These are phyloP conservation scores for Ophiocordyceps camponoti-leonardi DNA, from an alignment of 2,329 filamentous ascomycete species.

Conservation along the genomic window DNA sequence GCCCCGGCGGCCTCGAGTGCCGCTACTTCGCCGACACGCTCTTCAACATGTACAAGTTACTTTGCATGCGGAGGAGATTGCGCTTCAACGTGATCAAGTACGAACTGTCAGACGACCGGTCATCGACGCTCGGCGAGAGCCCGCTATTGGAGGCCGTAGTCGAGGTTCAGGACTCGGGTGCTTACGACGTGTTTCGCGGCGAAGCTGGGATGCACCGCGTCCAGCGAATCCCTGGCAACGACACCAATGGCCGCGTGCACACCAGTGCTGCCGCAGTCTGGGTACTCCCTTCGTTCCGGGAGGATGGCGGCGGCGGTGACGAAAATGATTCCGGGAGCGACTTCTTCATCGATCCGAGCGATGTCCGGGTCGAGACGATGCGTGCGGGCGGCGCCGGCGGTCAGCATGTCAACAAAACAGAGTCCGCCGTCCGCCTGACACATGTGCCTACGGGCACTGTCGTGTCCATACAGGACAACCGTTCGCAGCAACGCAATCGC, in stretches of 20 bases:
- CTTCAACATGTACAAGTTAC: conserved; percentile 74
- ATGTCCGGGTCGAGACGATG: conserved; percentile 80
- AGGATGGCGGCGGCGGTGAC: conserved; percentile 32
- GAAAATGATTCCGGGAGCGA: conserved; percentile 76
- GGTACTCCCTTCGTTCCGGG: conserved; percentile 72
- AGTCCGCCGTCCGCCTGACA: conserved; percentile 84
- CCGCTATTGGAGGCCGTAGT: conserved; percentile 77
- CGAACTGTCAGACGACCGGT: conserved; percentile 49
- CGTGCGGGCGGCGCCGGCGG: conserved; percentile 80
- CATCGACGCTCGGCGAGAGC: conserved; percentile 39
- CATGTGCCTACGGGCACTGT: conserved; percentile 75
- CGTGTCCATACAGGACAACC: conserved; percentile 82
- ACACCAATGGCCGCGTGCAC: conserved; percentile 80
- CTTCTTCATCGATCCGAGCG: conserved; percentile 73
- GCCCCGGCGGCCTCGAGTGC: conserved; percentile 81
- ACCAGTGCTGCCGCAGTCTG: conserved; percentile 86
- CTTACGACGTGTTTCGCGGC: conserved; percentile 66
- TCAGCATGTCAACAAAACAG: conserved; percentile 97
- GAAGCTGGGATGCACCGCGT: conserved; percentile 94
- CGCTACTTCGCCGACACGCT: conserved; percentile 78
- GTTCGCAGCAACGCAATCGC: conserved; percentile 80
- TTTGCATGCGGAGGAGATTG: conserved; percentile 54
- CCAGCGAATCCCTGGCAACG: conserved; percentile 81
- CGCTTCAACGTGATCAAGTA: conserved; percentile 59
- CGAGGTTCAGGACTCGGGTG: conserved; percentile 58